Evolutionary conservation across 768 basidiomycete species (phyloP).

Genomic region (Pisolithus orientalis): DNA sequence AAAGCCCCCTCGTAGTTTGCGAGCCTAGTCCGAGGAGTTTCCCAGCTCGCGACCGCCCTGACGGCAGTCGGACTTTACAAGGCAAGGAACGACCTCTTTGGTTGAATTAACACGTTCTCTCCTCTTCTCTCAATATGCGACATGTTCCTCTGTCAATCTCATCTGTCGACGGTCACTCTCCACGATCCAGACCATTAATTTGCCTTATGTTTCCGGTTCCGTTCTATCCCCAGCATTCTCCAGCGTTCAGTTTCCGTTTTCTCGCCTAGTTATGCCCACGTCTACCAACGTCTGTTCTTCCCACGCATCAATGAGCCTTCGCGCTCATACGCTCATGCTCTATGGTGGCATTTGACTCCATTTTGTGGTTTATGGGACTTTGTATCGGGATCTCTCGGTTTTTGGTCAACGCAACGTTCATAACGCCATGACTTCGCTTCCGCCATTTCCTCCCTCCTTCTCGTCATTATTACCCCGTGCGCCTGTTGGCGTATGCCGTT

Average conservation of each 20-base stretch:
- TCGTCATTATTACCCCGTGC: constrained; percentile 1
- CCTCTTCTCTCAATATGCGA: constrained; percentile 20
- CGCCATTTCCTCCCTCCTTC: constrained; percentile 2
- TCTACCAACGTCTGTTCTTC: background rate
- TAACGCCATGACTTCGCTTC: constrained; percentile 2
- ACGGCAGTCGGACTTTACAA: constrained; percentile 23
- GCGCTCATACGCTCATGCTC: constrained; percentile 15
- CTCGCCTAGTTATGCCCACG: constrained; percentile 14
- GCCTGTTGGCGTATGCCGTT: constrained; percentile 9
- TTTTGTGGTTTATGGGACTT: too few species aligned
- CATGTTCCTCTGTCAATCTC: constrained; percentile 8
- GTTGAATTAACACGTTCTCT: constrained; percentile 1
- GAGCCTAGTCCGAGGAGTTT: constrained; percentile 16
- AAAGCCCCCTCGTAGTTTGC: background rate
- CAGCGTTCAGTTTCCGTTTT: constrained; percentile 10
- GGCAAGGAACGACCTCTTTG: background rate
- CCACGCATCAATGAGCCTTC: too few species aligned
- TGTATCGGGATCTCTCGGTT: too few species aligned
- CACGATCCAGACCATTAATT: constrained; percentile 19
- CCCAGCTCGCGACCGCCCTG: constrained; percentile 10
- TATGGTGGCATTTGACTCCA: background rate
- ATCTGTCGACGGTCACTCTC: constrained; percentile 14
- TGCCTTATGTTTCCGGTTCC: background rate
- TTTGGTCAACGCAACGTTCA: too few species aligned
- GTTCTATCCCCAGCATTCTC: constrained; percentile 2